Evolutionary conservation across 2,329 filamentous ascomycete species (phyloP).

Genomic region (Fusarium decemcellulare): DNA sequence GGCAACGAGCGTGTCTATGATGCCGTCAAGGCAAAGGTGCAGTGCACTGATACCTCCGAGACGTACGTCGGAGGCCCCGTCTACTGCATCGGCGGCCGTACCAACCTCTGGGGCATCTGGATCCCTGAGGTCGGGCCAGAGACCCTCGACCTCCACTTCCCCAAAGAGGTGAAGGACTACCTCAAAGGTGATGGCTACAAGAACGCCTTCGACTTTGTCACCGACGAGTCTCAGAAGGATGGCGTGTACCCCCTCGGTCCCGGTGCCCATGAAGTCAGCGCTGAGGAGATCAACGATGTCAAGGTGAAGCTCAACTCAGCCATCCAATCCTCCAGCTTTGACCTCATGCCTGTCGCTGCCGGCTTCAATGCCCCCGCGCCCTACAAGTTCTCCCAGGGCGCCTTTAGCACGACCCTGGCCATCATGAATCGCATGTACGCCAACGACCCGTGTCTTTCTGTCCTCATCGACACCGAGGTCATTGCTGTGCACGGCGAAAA

Average conservation of each 20-base stretch:
- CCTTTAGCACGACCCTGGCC: constrained; percentile 30
- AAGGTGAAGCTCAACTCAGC: constrained; percentile 15
- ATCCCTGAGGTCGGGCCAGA: constrained; percentile 21
- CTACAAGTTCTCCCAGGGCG: constrained; percentile 34
- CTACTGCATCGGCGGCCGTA: constrained; percentile 31
- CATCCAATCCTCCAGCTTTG: neutral
- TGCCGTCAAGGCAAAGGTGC: constrained; percentile 34
- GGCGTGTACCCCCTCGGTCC: constrained; percentile 18
- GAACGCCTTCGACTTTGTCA: constrained; percentile 11
- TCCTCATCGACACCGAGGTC: constrained; percentile 32
- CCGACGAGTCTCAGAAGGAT: constrained; percentile 18
- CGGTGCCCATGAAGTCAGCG: constrained; percentile 18
- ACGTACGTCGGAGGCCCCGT: constrained; percentile 34
- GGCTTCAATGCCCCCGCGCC: constrained; percentile 34
- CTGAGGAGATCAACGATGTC: constrained; percentile 9
- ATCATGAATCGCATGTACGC: constrained; percentile 41
- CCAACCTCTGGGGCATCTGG: constrained; percentile 39
- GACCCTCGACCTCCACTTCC: constrained; percentile 18
- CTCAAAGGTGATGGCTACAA: constrained; percentile 9
- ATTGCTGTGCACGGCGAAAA: constrained; percentile 14
- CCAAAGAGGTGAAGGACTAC: neutral
- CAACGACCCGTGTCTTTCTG: constrained; percentile 32
- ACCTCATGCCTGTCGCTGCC: constrained; percentile 33
- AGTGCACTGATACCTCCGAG: constrained; percentile 32
- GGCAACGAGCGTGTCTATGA: constrained; percentile 37